Percentiles rank a stretch among this genome's conserved stretches.
Evolutionary conservation across 805 yeast genomes (phyloP).

Genomic region (Torulaspora microellipsoides): DNA sequence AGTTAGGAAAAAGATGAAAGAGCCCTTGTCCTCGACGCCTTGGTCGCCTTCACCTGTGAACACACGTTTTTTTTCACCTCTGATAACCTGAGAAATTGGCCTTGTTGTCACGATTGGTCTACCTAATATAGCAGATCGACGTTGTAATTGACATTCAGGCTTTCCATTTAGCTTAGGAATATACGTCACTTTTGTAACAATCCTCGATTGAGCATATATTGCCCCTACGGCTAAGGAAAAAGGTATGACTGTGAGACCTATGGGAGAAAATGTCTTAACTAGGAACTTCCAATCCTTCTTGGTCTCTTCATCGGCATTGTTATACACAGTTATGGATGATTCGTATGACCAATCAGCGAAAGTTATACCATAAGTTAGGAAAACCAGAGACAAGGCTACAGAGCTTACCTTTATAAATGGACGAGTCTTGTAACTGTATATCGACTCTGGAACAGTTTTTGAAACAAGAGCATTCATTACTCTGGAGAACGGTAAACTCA

Average conservation of each 20-base stretch:
- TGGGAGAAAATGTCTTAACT: conserved; percentile 24
- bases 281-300: conserved; percentile 14
- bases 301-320: conserved; percentile 13
- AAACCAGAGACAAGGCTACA: conserved; percentile 23
- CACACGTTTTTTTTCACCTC: conserved; percentile 18
- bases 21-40: conserved; percentile 30
- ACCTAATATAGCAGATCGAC: conserved; percentile 22
- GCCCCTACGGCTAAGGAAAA: conserved; percentile 25
- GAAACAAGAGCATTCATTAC: conserved; percentile 19
- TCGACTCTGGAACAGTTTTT: conserved; percentile 21
- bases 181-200: conserved; percentile 26
- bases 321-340: conserved; percentile 17
- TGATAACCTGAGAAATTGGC: conserved; percentile 16
- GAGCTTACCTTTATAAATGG: conserved; percentile 20
- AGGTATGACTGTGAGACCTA: conserved; percentile 26
- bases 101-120: conserved; percentile 14
- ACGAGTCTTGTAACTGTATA: conserved; percentile 19
- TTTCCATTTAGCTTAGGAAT: conserved; percentile 18
- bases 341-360: conserved; percentile 29
- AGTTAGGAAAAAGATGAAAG: conserved; percentile 25
- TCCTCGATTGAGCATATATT: conserved; percentile 23
- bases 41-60: conserved; percentile 31
- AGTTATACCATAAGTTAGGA: conserved; percentile 27
- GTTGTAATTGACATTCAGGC: conserved; percentile 23
- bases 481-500: conserved; percentile 19